Percentiles rank a stretch among this genome's conserved stretches.
Conservation (phyloP, 805 yeast genomes). For the Zygosaccharomyces pseudorouxii region DNA sequence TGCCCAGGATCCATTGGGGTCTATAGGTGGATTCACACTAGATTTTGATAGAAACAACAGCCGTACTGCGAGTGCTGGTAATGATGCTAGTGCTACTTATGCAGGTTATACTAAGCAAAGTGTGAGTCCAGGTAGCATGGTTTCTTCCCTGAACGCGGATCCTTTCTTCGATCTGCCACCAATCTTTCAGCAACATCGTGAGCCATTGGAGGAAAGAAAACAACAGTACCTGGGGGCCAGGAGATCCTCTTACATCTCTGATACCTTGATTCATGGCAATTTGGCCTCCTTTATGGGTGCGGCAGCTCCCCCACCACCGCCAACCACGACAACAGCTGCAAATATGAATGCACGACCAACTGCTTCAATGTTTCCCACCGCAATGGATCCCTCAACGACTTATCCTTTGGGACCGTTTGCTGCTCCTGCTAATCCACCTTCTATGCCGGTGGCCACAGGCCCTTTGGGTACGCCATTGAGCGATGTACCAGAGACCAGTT, state of each 20-base stretch:
- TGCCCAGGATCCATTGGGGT: slow-evolving; percentile 2
- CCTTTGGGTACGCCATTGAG: not conserved
- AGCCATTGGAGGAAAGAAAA: slow-evolving; percentile 8
- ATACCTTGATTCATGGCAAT: slow-evolving; percentile 43
- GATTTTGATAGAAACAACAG: slow-evolving; percentile 12
- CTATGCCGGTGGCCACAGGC: not conserved
- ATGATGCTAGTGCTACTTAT: not conserved
- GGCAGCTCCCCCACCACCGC: not conserved
- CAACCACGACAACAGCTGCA: not conserved
- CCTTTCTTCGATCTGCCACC: slow-evolving; percentile 2
- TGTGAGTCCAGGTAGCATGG: slow-evolving; percentile 3
- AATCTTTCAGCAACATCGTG: slow-evolving; percentile 7
- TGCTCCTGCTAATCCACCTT: not conserved
- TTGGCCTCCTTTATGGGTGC: slow-evolving; percentile 7
- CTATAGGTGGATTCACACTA: slow-evolving; percentile 9
- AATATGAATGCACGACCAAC: slow-evolving; percentile 3
- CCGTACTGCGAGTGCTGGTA: not conserved
- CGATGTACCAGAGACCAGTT: slow-evolving; percentile 7
- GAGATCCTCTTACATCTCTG: slow-evolving; percentile 74
- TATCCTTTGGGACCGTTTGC: not conserved
- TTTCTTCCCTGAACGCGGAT: not conserved
- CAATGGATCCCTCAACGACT: slow-evolving; percentile 1
- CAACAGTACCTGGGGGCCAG: slow-evolving; percentile 46
- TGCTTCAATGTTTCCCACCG: slow-evolving; percentile 10
- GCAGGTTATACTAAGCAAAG: slow-evolving; percentile 2